Evolutionary conservation across 148 eudicot genomes (phyloP), one percentile per base, ranked within the genome.

Genomic region (Camellia granthamiana): DNA sequence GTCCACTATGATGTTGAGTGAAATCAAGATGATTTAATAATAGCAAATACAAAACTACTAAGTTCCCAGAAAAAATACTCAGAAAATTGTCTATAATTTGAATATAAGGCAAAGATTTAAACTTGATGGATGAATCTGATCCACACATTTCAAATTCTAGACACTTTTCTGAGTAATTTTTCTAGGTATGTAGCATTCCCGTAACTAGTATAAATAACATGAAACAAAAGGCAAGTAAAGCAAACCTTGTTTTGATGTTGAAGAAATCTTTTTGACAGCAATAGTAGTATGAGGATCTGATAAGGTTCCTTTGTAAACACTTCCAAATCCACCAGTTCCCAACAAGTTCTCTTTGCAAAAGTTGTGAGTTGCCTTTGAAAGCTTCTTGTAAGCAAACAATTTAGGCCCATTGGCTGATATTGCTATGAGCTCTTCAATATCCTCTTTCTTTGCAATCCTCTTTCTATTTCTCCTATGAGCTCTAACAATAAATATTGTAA

Each of bases 241-340:
- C 5, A 49, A 71, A 92, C 96, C 93, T 90, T 92, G 95, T 16
- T 54, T 83, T 69, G 96, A 92, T 9, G 87, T 86, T 51, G 90
- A 86, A 10, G 93, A 88, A 38, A 93, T 87, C 77, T 78, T 87
- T 79, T 93, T 93, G 4, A 93, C 97, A 43, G 97, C 97, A 41
- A 93, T 82, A 51, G 81, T 78, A 9, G 83, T 85, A 21, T 74
- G 60, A 38, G 80, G 71, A 62, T 86, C 84, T 0, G 80, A 64
- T 55, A 90, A 19, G 6, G 80, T 59, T 13, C 94, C 97, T 84
- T 85, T 89, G 81, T 85, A 93, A 85, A 93, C 97, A 70, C 91
- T 91, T 43, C 97, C 97, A 85, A 90, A 90, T 1, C 97, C 97
- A 18, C 97, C 97, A 51, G 82, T 86, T 19, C 97, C 93, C 55